Percentiles rank a stretch among this genome's conserved stretches.
phyloP scores from a whole-genome alignment of 352 stramenopile species.

The Pythium scleroteichum region DNA sequence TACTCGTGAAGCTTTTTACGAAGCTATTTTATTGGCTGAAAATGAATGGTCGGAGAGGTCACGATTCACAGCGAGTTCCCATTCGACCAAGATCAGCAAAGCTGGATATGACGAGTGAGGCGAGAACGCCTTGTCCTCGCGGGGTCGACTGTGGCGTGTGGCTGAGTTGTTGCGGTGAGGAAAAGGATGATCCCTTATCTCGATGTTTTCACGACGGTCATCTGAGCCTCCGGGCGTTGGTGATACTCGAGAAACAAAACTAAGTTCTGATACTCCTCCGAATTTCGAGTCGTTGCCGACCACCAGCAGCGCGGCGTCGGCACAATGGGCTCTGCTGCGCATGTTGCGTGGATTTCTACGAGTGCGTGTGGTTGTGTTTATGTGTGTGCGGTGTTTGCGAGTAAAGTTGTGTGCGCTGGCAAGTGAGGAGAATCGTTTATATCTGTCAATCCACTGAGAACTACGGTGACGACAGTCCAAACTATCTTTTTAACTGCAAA shows the following conservation, averaged over 20 bases:
- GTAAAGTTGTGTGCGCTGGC: constrained; percentile 23
- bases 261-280: constrained; percentile 74
- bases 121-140: background rate
- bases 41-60: constrained; percentile 14
- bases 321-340: too few species aligned
- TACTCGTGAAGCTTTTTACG: too few species aligned
- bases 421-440: constrained; percentile 70
- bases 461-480: constrained; percentile 33
- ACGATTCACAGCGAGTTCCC: background rate
- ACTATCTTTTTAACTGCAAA: constrained; percentile 55
- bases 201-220: constrained; percentile 90
- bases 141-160: too few species aligned
- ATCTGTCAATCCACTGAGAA: constrained; percentile 52
- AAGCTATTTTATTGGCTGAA: constrained; percentile 3
- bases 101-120: background rate
- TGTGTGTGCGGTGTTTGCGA: constrained; percentile 6
- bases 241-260: constrained; percentile 88
- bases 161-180: constrained; percentile 19
- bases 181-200: constrained; percentile 89
- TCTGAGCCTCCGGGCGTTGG: constrained; percentile 77
- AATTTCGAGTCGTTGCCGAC: constrained; percentile 14
- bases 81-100: background rate
- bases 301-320: background rate
- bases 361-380: constrained; percentile 2
- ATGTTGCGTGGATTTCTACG: constrained; percentile 1